Percentiles rank a stretch among this genome's conserved stretches.
Evolutionary conservation across 768 basidiomycete genomes (phyloP).

Genomic region (Hydnomerulius pinastri): DNA sequence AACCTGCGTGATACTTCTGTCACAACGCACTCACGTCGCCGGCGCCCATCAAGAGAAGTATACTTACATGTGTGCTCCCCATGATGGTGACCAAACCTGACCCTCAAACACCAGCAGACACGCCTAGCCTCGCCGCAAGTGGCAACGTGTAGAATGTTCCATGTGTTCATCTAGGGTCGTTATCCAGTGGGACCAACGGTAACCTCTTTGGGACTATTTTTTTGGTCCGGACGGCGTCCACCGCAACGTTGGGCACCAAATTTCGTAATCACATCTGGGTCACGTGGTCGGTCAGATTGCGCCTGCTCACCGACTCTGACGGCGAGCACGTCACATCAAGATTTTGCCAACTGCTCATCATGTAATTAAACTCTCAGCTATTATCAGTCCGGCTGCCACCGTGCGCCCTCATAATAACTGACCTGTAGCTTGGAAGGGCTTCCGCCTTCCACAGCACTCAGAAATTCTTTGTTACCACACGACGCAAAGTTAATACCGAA

Average conservation of each 20-base stretch:
- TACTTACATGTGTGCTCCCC: slow-evolving; percentile 1
- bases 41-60: slow-evolving; percentile 6
- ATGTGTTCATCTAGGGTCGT: slow-evolving; percentile 16
- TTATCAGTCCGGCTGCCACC: background rate
- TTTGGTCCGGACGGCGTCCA: slow-evolving; percentile 25
- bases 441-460: background rate
- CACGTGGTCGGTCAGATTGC: slow-evolving; percentile 1
- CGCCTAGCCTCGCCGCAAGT: slow-evolving; percentile 9
- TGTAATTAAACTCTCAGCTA: background rate
- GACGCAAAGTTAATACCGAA: too few relatives aligned
- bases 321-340: slow-evolving; percentile 17
- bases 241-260: slow-evolving; percentile 6
- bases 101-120: slow-evolving; percentile 4
- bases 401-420: background rate
- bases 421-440: background rate
- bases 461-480: background rate
- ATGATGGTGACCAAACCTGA: slow-evolving; percentile 1
- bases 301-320: slow-evolving; percentile 21
- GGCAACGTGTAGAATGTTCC: slow-evolving; percentile 13
- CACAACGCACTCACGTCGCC: background rate
- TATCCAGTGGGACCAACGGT: slow-evolving; percentile 12
- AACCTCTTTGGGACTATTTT: slow-evolving; percentile 1
- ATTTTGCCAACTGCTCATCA: background rate
- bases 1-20: background rate
- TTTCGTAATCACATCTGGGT: slow-evolving; percentile 21